A percentile compares a stretch with the other conserved stretches of the same genome.
Evolutionary conservation across 257 asterid species (phyloP).

Genomic region (Solanum ahanhuiri): DNA sequence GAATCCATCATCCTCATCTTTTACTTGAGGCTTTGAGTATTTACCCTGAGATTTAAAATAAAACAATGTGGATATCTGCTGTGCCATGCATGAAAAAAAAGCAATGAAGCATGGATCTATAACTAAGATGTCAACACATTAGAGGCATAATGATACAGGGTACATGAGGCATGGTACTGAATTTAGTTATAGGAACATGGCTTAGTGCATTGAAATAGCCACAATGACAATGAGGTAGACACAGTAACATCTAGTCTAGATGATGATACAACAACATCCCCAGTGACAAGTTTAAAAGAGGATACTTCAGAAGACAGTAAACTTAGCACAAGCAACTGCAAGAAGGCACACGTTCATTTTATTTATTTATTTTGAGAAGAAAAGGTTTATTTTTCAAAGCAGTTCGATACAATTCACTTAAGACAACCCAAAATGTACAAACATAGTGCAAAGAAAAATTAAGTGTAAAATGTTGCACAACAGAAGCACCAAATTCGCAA

Average conservation of each 20-base stretch:
- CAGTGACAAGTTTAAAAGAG: neutral
- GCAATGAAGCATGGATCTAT: neutral
- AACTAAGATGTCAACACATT: neutral
- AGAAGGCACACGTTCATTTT: neutral
- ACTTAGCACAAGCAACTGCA: conserved; percentile 1
- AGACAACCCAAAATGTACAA: neutral
- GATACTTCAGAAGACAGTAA: neutral
- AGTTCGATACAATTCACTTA: neutral
- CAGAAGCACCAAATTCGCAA: neutral
- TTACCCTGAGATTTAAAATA: conserved; percentile 15
- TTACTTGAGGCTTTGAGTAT: conserved; percentile 11
- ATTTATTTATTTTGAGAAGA: neutral
- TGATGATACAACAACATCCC: neutral
- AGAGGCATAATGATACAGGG: neutral
- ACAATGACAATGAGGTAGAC: neutral
- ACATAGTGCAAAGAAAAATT: neutral
- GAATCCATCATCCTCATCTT: conserved; percentile 23
- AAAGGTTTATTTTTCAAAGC: neutral
- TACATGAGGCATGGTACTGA: neutral
- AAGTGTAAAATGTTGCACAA: neutral
- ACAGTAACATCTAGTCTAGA: neutral
- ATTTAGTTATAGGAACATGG: neutral
- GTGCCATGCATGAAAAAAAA: neutral
- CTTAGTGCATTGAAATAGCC: neutral
- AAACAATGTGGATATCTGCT: neutral